Conservation (phyloP, 2,329 filamentous ascomycete genomes). For the Colletotrichum noveboracense region DNA sequence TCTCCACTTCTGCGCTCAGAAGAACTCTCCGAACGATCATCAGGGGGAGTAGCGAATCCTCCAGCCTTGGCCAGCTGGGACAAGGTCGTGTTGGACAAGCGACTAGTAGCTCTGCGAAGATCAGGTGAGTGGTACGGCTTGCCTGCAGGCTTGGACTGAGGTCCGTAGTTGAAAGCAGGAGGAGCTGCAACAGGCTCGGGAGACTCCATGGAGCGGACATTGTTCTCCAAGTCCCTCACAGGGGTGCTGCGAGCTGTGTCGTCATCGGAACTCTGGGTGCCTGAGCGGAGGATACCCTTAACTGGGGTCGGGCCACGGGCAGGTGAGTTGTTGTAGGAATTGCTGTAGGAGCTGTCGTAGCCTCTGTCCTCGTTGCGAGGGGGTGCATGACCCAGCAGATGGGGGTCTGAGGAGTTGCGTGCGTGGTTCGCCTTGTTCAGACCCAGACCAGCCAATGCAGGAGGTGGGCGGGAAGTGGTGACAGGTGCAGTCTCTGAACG, state of each 20-base stretch:
- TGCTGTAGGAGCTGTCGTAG: constrained; percentile 30
- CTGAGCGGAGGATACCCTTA: constrained; percentile 36
- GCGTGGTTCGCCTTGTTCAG: constrained; percentile 39
- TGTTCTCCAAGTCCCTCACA: constrained; percentile 55
- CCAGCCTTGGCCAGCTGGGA: constrained; percentile 78
- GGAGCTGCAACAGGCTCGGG: constrained; percentile 80
- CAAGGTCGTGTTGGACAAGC: constrained; percentile 82
- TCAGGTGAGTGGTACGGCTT: constrained; percentile 78
- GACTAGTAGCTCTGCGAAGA: constrained; percentile 79
- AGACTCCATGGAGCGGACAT: constrained; percentile 60
- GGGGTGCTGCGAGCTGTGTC: constrained; percentile 42
- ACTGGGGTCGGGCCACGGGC: constrained; percentile 40
- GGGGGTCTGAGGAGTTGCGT: constrained; percentile 55
- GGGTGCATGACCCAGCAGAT: constrained; percentile 28
- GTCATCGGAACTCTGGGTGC: constrained; percentile 59
- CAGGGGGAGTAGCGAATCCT: constrained; percentile 50
- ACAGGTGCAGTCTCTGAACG: constrained; percentile 59
- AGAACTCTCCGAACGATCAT: constrained; percentile 33
- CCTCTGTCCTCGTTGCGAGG: constrained; percentile 27
- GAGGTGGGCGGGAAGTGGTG: constrained; percentile 38
- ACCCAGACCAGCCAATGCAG: constrained; percentile 34
- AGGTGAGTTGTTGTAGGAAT: constrained; percentile 35
- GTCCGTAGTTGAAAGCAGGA: constrained; percentile 78
- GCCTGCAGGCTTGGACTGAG: constrained; percentile 71
- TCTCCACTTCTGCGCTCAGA: constrained; percentile 36